These are phyloP conservation scores for Sporothrix pallida DNA, from an alignment of 2,329 filamentous ascomycete genomes.

Conservation along the genomic window DNA sequence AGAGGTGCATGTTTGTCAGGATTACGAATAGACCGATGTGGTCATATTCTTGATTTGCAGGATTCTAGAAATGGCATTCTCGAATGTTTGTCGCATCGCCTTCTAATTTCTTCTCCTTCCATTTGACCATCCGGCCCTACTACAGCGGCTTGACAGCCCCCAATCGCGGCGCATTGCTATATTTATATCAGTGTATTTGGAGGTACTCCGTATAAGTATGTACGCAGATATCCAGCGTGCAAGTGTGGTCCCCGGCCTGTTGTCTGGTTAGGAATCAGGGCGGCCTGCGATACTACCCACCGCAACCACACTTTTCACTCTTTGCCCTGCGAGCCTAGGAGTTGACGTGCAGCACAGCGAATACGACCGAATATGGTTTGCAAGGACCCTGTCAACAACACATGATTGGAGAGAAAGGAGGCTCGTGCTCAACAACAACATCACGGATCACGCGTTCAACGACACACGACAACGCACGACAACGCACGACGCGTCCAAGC, in stretches of 20 bases:
- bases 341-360: background rate
- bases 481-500: background rate
- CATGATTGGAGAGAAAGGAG: background rate
- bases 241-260: background rate
- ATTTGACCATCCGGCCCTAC: background rate
- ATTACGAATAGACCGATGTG: no score
- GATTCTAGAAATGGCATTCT: no score
- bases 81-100: no score
- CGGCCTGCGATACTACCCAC: constrained; percentile 7
- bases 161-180: background rate
- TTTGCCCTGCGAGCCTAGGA: no score
- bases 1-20: no score
- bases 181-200: background rate
- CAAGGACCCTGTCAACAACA: no score
- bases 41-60: no score
- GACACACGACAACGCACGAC: background rate
- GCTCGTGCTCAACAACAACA: constrained; percentile 2
- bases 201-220: background rate
- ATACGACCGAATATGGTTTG: background rate
- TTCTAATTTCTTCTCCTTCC: background rate
- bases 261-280: background rate
- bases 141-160: background rate
- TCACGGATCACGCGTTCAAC: background rate
- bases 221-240: background rate
- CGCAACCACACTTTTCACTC: background rate